These are phyloP conservation scores for Hypoxylon perforatum DNA, from an alignment of 495 filamentous ascomycete species.

Conservation along the genomic window DNA sequence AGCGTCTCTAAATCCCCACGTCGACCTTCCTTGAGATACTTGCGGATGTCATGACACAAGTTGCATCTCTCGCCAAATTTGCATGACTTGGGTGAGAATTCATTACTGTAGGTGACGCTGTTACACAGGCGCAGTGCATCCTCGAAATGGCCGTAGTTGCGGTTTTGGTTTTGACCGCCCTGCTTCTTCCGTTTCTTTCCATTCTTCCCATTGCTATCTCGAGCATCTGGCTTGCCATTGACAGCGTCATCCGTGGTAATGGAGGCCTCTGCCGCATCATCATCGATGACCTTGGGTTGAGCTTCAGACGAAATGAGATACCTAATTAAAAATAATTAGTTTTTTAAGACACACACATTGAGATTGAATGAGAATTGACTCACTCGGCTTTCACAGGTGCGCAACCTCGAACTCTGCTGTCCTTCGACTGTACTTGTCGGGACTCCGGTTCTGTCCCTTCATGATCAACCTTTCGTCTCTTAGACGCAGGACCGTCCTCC, in stretches of 20 bases:
- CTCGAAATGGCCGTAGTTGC: constrained; percentile 82
- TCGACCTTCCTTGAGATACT: constrained; percentile 85
- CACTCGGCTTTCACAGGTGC: constrained; percentile 89
- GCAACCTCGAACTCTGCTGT: constrained; percentile 71
- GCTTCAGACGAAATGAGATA: constrained; percentile 63
- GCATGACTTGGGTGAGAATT: constrained; percentile 81
- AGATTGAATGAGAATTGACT: constrained; percentile 35
- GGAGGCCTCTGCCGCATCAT: constrained; percentile 76
- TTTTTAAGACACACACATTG: not conserved
- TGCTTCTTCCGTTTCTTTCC: constrained; percentile 71
- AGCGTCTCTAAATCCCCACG: constrained; percentile 80
- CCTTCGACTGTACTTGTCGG: constrained; percentile 42
- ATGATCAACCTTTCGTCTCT: constrained; percentile 45
- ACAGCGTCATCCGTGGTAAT: constrained; percentile 58
- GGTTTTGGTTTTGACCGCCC: constrained; percentile 85
- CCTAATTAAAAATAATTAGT: constrained; percentile 54
- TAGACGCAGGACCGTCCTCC: constrained; percentile 41
- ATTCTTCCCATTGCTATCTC: constrained; percentile 55
- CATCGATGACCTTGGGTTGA: constrained; percentile 56
- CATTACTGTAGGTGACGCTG: constrained; percentile 69
- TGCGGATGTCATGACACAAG: constrained; percentile 81
- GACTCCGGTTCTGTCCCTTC: constrained; percentile 44
- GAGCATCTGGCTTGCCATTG: constrained; percentile 44
- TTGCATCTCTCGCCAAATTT: constrained; percentile 80
- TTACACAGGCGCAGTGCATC: constrained; percentile 84